These are phyloP conservation scores for Tetratostichococcus sp. DNA, from an alignment of 139 green algal species.

Conservation along the genomic window DNA sequence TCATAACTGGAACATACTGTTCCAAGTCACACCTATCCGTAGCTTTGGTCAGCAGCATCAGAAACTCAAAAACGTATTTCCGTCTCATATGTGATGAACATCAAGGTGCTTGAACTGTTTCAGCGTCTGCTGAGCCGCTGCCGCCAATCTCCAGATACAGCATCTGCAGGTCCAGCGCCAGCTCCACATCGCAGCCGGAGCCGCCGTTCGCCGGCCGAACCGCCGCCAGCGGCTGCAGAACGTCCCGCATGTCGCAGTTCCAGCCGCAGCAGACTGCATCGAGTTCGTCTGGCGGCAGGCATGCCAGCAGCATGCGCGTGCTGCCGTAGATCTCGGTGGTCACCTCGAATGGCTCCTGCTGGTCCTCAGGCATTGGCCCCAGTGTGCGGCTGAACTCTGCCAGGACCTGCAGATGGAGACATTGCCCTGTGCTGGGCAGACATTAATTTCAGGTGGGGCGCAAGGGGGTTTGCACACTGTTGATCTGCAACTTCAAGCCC, in stretches of 20 bases:
- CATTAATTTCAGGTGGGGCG: too few relatives aligned
- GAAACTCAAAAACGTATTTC: too few relatives aligned
- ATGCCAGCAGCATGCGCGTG: constrained; percentile 36
- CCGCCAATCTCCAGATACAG: constrained; percentile 16
- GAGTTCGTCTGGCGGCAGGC: constrained; percentile 21
- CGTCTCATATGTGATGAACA: too few relatives aligned
- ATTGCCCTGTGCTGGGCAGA: too few relatives aligned
- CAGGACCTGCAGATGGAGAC: too few relatives aligned
- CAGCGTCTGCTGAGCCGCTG: too few relatives aligned
- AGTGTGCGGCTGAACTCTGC: not conserved
- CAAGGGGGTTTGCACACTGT: too few relatives aligned
- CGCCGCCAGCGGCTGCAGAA: constrained; percentile 21
- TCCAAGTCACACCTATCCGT: too few relatives aligned
- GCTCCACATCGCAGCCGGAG: constrained; percentile 19
- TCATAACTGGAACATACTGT: too few relatives aligned
- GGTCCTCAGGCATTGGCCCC: not conserved
- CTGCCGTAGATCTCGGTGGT: constrained; percentile 30
- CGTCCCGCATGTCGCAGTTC: constrained; percentile 28
- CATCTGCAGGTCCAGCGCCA: constrained; percentile 27
- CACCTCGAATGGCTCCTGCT: not conserved
- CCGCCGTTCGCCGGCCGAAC: constrained; percentile 31
- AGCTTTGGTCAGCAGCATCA: too few relatives aligned
- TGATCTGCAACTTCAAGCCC: too few relatives aligned
- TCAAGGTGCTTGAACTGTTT: too few relatives aligned
- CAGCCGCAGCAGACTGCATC: constrained; percentile 24